Evolutionary conservation across 805 yeast species (phyloP), one percentile per base, ranked within the genome.

Genomic region (Kodamaea neixiangensis): DNA sequence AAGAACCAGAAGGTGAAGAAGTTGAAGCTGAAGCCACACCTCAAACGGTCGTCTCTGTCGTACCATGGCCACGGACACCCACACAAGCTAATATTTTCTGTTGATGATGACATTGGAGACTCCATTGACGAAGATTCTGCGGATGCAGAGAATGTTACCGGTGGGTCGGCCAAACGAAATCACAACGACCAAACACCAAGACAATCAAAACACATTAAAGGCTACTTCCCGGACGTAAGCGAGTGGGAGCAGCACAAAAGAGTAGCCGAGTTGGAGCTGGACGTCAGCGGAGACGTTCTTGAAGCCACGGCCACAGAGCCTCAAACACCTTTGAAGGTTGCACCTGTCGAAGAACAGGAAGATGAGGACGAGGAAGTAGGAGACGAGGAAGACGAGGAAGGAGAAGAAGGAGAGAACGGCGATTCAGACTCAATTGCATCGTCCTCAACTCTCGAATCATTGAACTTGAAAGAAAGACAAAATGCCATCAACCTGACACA

Each of bases 401-500:
- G 59, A 34, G 67, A 64, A 56, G 60, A 47, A 6, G 55, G 46
- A 2, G 51, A 50, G 19, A 58, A 53, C 5, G 52, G 53, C 4
- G 75, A 71, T 35, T 51, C 52, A 2, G 63, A 49, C 2, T 70
- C 73, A 0, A 50, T 63, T 2, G 45, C 55, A 21, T 66, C 76
- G 2, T 47, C 66, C 1, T 54, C 67, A 1, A 66, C 76, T 1
- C 64, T 81, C 21, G 97, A 93, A 66, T 87, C 96, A 4, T 86
- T 88, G 64, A 94, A 97, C 3, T 76, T 93, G 49, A 78, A 94
- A 53, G 97, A 92, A 58, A 83, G 97, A 57, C 99, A 94, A 68
- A 92, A 89, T 59, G 99, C 99, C 15, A 94, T 94, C 64, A 94
- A 94, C 64, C 85, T 88, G 47, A 91, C 97, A 3, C 99, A 94